Percentiles rank a stretch among this genome's conserved stretches.
Evolutionary conservation across 148 eudicot species (phyloP).

Genomic region (Chenopodium album): DNA sequence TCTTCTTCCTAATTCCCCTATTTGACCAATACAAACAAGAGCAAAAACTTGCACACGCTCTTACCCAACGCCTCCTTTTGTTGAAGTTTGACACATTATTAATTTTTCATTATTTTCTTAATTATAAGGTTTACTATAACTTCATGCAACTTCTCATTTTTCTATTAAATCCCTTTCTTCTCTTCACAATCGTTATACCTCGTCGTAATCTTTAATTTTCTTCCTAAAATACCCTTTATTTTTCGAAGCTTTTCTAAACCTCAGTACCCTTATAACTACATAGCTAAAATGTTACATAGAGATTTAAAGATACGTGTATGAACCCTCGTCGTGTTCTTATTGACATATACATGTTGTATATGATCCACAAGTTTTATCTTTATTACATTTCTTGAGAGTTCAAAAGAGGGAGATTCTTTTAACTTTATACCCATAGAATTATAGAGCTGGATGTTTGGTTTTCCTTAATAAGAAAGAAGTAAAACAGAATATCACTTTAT

Average conservation of each 20-base stretch:
- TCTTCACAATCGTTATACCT: too few species aligned
- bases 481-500: conserved; percentile 3
- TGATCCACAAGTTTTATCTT: neutral
- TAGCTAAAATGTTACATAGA: too few species aligned
- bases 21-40: neutral
- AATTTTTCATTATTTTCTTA: neutral
- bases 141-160: neutral
- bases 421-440: neutral
- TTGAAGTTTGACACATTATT: conserved; percentile 16
- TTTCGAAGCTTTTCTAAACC: too few species aligned
- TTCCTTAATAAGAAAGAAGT: conserved; percentile 8
- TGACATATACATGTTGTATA: neutral
- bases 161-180: neutral
- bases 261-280: neutral
- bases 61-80: neutral
- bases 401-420: neutral
- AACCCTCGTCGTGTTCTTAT: too few species aligned
- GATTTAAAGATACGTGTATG: too few species aligned
- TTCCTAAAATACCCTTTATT: neutral
- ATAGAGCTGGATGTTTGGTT: neutral
- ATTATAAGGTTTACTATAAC: neutral
- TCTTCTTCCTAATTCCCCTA: neutral
- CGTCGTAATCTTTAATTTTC: neutral
- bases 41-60: neutral
- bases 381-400: neutral